A percentile compares a stretch with the other conserved stretches of the same genome.
These are phyloP conservation scores for Wickerhamiella alocasiicola DNA, from an alignment of 805 yeast species.

Conservation along the genomic window DNA sequence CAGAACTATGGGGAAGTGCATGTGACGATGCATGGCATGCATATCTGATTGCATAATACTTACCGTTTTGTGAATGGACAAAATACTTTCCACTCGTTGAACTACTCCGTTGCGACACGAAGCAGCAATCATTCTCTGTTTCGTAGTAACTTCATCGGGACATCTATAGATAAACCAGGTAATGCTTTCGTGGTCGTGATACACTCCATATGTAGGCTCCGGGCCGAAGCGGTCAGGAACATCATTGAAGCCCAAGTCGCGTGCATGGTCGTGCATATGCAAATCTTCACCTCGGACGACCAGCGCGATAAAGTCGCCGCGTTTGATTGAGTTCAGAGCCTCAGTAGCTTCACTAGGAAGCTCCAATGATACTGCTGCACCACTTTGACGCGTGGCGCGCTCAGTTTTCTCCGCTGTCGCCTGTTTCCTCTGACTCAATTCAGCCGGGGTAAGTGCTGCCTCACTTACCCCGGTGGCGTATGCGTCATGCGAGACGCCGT, in stretches of 20 bases:
- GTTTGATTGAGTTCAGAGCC: neutral
- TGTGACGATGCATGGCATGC: neutral
- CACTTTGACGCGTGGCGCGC: constrained; percentile 5
- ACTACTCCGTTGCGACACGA: constrained; percentile 41
- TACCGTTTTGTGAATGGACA: constrained; percentile 17
- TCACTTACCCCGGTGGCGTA: constrained; percentile 1
- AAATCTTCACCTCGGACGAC: constrained; percentile 9
- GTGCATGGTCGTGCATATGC: constrained; percentile 11
- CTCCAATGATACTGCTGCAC: constrained; percentile 1
- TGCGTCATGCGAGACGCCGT: neutral
- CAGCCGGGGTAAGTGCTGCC: constrained; percentile 1
- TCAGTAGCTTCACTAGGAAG: constrained; percentile 1
- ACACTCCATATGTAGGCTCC: constrained; percentile 9
- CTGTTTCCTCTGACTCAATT: neutral
- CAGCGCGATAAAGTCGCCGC: constrained; percentile 2
- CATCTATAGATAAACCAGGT: constrained; percentile 6
- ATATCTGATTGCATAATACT: constrained; percentile 3
- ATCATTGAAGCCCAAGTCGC: neutral
- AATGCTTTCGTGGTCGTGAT: constrained; percentile 25
- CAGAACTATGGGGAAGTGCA: constrained; percentile 9
- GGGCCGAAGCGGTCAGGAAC: constrained; percentile 6
- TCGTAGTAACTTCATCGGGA: constrained; percentile 80
- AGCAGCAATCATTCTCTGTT: constrained; percentile 88
- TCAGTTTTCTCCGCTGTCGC: neutral
- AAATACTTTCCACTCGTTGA: constrained; percentile 18